Base-by-base conservation (phyloP, 805 yeast species). In the Candida boleticola region DNA sequence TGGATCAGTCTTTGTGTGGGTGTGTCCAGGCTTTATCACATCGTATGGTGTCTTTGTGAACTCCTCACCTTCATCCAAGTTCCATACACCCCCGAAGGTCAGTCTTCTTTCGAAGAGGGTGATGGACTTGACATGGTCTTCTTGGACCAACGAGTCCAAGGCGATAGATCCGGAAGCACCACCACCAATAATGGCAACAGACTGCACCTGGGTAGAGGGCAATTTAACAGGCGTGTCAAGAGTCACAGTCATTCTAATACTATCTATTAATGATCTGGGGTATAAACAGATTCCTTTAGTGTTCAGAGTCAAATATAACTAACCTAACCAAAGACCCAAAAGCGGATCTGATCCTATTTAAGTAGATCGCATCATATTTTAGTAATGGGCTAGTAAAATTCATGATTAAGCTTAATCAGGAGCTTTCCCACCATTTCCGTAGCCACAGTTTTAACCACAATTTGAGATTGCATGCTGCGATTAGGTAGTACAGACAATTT, bases 81-180 rank as follows among this genome's bases (percentile, higher is more conserved):
- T 55, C 79, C 79, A 74, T 1, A 71, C 57, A 3, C 79, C 79
- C 2, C 79, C 79, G 5, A 61, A 51, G 1, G 46, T 48, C 25
- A 49, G 51, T 38, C 76, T 55, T 39, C 77, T 53, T 46, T 74
- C 79, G 48, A 63, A 73, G 1, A 74, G 48, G 1, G 60, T 61
- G 32, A 74, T 61, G 17, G 55, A 52, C 3, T 53, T 59, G 42
- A 70, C 63, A 1, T 41, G 42, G 2, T 50, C 44, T 43, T 73
- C 76, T 39, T 63, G 53, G 3, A 70, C 48, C 10, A 74, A 48
- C 0, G 66, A 34, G 36, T 73, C 77, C 6, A 73, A 53, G 0
- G 66, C 54, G 36, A 74, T 63, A 18, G 74, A 67, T 4, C 79
- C 79, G 3, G 74, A 65, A 4, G 79, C 77, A 11, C 79, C 79